phyloP scores from a whole-genome alignment of 148 eudicot species.

The Rhododendron ovatum region DNA sequence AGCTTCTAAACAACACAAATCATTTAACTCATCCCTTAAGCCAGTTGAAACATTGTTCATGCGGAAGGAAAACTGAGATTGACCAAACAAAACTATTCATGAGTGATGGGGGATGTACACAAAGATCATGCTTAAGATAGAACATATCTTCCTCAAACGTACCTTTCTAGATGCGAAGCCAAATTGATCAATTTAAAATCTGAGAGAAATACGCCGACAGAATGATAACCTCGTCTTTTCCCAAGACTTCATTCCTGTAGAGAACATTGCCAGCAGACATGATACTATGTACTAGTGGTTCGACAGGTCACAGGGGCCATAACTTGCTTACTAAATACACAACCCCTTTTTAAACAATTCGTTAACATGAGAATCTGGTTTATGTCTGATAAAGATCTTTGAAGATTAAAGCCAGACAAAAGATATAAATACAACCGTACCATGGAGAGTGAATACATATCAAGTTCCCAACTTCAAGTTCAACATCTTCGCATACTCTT shows the following conservation, averaged over 20 bases:
- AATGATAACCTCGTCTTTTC: conserved; percentile 39
- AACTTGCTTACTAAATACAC: neutral
- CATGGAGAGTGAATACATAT: conserved; percentile 73
- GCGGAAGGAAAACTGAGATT: neutral
- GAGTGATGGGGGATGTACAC: neutral
- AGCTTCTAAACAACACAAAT: neutral
- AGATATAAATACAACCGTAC: conserved; percentile 29
- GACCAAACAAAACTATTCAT: neutral
- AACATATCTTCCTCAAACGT: neutral
- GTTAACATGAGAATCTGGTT: neutral
- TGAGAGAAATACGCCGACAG: conserved; percentile 60
- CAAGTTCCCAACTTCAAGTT: conserved; percentile 63
- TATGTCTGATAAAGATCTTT: neutral
- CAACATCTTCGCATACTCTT: conserved; percentile 63
- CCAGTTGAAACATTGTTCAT: neutral
- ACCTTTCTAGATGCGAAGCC: conserved; percentile 5
- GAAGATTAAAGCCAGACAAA: neutral
- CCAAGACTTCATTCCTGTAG: conserved; percentile 64
- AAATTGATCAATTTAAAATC: conserved; percentile 21
- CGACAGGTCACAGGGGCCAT: neutral
- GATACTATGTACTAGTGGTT: neutral
- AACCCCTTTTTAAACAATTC: neutral
- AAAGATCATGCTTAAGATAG: neutral
- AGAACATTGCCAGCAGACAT: conserved; percentile 4
- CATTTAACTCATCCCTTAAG: neutral